phyloP scores from a whole-genome alignment of 768 basidiomycete species.

The Amanita jacksonii region DNA sequence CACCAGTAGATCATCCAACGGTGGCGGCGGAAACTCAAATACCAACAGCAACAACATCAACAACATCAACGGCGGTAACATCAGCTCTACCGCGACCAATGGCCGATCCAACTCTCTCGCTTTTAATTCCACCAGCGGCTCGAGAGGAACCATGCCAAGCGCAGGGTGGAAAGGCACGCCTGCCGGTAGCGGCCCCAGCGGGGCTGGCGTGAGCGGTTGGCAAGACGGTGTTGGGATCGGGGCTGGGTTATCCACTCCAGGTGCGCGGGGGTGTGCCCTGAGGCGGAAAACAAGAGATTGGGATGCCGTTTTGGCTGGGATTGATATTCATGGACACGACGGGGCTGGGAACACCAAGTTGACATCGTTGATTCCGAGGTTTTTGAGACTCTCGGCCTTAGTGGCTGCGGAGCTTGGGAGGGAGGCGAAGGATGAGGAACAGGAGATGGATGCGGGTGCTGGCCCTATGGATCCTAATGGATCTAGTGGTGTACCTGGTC shows the following conservation, averaged over 20 bases:
- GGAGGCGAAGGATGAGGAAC: slow-evolving; percentile 54
- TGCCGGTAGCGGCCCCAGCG: slow-evolving; percentile 8
- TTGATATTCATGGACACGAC: slow-evolving; percentile 14
- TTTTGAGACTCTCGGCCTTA: slow-evolving; percentile 68
- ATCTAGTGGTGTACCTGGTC: too few species aligned
- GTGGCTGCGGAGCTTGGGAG: slow-evolving; percentile 70
- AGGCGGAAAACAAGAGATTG: slow-evolving; percentile 31
- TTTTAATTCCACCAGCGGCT: neutral
- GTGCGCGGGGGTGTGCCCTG: slow-evolving; percentile 45
- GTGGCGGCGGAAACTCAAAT: too few species aligned
- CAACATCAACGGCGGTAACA: slow-evolving; percentile 17
- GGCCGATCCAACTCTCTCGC: neutral
- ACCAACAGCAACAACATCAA: too few species aligned
- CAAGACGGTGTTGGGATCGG: slow-evolving; percentile 69
- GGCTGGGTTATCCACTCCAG: slow-evolving; percentile 53
- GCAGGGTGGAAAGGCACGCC: slow-evolving; percentile 1
- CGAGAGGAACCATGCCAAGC: neutral
- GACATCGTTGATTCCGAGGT: slow-evolving; percentile 57
- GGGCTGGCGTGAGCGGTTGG: slow-evolving; percentile 60
- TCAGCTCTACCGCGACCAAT: too few species aligned
- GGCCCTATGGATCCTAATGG: too few species aligned
- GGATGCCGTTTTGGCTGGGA: slow-evolving; percentile 9
- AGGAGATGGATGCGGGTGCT: slow-evolving; percentile 13
- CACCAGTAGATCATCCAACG: slow-evolving; percentile 14
- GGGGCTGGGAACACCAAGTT: slow-evolving; percentile 57